Evolutionary conservation across 352 stramenopile genomes (phyloP).

Genomic region (Phytopythium chamaehyphon): DNA sequence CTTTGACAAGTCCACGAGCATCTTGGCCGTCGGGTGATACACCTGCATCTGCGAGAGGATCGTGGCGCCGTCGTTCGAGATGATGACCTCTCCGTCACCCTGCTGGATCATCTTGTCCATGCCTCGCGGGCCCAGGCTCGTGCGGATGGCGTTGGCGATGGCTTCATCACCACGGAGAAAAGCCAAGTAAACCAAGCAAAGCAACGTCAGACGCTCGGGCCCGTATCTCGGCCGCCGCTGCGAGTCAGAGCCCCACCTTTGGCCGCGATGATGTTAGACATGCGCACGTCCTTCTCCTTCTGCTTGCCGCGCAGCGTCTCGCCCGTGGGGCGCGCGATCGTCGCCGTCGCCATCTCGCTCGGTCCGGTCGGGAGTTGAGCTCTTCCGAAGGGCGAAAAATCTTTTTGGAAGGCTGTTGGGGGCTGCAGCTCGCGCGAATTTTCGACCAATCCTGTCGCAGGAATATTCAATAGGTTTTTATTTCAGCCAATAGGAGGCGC

Average conservation of each 20-base stretch:
- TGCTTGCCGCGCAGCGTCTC: conserved; percentile 85
- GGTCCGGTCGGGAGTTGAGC: neutral
- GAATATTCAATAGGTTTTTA: neutral
- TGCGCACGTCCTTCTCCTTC: conserved; percentile 98
- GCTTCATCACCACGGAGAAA: too few species aligned
- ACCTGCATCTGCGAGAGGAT: conserved; percentile 98
- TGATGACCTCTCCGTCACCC: conserved; percentile 97
- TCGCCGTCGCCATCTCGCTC: conserved; percentile 18
- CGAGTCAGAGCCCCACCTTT: conserved; percentile 74
- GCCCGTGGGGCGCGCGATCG: conserved; percentile 59
- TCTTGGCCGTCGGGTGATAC: conserved; percentile 99
- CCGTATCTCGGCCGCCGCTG: neutral
- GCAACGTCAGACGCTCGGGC: neutral
- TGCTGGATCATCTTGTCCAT: conserved; percentile 99
- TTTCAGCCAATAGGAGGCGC: neutral
- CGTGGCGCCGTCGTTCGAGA: conserved; percentile 99
- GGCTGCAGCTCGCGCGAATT: neutral
- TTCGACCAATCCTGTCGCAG: conserved; percentile 4
- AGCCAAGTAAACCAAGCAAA: too few species aligned
- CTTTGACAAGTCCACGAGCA: conserved; percentile 99
- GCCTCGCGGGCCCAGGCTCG: conserved; percentile 95
- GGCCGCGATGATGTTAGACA: conserved; percentile 97
- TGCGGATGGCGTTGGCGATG: conserved; percentile 97
- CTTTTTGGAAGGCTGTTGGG: conserved; percentile 8
- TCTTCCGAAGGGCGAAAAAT: neutral